These are phyloP conservation scores for Citrus glauca DNA, from an alignment of 345 rosid genomes.

Conservation along the genomic window DNA sequence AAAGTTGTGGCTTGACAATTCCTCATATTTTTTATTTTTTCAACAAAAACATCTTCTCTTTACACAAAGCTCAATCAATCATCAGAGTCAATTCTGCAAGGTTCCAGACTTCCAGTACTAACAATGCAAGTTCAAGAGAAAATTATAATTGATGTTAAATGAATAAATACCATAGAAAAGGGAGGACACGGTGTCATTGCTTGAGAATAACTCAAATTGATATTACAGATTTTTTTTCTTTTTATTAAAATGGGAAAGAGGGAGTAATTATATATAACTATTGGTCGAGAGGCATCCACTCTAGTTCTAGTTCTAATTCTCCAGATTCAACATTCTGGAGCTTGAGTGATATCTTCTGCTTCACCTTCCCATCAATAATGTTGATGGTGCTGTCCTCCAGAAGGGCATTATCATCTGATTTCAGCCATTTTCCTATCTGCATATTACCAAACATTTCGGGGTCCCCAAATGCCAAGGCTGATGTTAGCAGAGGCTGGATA, in stretches of 20 bases:
- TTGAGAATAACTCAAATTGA: background rate
- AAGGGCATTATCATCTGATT: conserved; percentile 86
- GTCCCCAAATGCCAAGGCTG: conserved; percentile 94
- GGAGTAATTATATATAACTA: conserved; percentile 20
- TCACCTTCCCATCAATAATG: conserved; percentile 91
- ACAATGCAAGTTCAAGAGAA: background rate
- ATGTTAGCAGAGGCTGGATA: conserved; percentile 81
- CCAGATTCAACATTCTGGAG: conserved; percentile 98
- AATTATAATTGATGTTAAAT: background rate
- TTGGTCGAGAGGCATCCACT: conserved; percentile 83
- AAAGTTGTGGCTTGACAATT: background rate
- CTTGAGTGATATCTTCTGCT: conserved; percentile 61
- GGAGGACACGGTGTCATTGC: background rate
- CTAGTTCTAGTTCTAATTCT: conserved; percentile 65
- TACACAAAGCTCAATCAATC: background rate
- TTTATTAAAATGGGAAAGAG: background rate
- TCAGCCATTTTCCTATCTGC: conserved; percentile 97
- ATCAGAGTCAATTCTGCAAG: background rate
- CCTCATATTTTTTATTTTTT: background rate
- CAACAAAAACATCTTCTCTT: background rate
- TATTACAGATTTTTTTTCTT: conserved; percentile 1
- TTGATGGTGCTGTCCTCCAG: conserved; percentile 74
- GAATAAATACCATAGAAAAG: conserved; percentile 4
- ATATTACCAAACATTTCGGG: conserved; percentile 85
- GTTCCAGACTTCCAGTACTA: no score